These are phyloP conservation scores for Erythrophleum ivorense DNA, from an alignment of 331 rosid species.

Conservation along the genomic window DNA sequence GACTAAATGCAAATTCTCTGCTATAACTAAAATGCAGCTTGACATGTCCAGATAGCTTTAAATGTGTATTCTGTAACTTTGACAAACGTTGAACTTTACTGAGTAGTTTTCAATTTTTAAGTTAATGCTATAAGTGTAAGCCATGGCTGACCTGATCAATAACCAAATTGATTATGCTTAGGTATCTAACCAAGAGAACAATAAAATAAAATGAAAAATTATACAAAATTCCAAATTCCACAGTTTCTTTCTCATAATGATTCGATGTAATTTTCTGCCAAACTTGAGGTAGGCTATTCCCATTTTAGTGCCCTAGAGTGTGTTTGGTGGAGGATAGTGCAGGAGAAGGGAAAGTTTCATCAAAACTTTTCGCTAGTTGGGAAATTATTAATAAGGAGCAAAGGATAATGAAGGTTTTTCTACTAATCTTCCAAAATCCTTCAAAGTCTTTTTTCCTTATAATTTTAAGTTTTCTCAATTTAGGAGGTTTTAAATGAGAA, in stretches of 20 bases:
- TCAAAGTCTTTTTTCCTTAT: too few species aligned
- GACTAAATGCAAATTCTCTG: neutral
- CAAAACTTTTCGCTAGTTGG: neutral
- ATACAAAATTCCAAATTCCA: constrained; percentile 6
- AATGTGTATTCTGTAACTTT: neutral
- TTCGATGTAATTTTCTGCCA: constrained; percentile 39
- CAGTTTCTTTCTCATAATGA: constrained; percentile 8
- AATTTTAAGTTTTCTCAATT: too few species aligned
- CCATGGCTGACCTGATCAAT: neutral
- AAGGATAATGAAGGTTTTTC: neutral
- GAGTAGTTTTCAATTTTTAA: neutral
- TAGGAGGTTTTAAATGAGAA: too few species aligned
- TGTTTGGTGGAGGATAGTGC: neutral
- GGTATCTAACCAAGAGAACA: constrained; percentile 8
- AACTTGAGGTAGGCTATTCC: too few species aligned
- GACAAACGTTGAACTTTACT: neutral
- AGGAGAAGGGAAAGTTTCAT: neutral
- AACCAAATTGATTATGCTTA: neutral
- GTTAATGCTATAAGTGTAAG: neutral
- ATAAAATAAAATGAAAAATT: neutral
- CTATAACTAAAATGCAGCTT: constrained; percentile 7
- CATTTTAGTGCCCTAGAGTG: neutral
- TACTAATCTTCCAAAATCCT: neutral
- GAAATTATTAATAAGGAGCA: neutral
- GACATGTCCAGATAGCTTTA: neutral